Conservation (phyloP, 352 stramenopile species). For the Pythium angustatum region DNA sequence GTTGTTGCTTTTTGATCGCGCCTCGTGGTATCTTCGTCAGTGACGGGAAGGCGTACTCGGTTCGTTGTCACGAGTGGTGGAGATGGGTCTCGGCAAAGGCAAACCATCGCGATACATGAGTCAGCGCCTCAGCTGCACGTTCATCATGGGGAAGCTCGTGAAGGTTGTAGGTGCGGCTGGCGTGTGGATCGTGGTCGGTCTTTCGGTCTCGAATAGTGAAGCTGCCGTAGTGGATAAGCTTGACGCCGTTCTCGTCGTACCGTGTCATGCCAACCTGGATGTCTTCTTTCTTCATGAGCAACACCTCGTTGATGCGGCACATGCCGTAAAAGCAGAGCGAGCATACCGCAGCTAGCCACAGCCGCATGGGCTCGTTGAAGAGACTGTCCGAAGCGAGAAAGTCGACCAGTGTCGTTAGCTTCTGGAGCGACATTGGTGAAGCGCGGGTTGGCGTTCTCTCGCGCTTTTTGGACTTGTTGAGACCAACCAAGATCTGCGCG, state of each 20-base stretch:
- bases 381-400: neutral
- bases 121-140: neutral
- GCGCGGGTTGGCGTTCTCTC: neutral
- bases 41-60: conserved; percentile 6
- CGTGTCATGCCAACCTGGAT: neutral
- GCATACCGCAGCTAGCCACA: neutral
- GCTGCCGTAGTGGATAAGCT: no score
- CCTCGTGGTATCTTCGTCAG: neutral
- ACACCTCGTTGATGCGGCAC: conserved; percentile 17
- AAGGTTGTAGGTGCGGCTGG: conserved; percentile 8
- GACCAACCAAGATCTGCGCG: neutral
- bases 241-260: neutral
- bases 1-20: neutral
- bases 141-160: conserved; percentile 6
- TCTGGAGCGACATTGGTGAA: conserved; percentile 6
- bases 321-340: conserved; percentile 8
- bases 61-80: neutral
- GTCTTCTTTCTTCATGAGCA: neutral
- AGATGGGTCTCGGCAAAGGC: neutral
- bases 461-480: conserved; percentile 12
- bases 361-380: neutral
- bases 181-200: neutral
- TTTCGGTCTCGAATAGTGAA: neutral
- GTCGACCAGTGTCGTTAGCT: neutral
- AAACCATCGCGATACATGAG: conserved; percentile 1